Base-by-base conservation (phyloP, 768 basidiomycete species). In the Lyophyllum shimeji region DNA sequence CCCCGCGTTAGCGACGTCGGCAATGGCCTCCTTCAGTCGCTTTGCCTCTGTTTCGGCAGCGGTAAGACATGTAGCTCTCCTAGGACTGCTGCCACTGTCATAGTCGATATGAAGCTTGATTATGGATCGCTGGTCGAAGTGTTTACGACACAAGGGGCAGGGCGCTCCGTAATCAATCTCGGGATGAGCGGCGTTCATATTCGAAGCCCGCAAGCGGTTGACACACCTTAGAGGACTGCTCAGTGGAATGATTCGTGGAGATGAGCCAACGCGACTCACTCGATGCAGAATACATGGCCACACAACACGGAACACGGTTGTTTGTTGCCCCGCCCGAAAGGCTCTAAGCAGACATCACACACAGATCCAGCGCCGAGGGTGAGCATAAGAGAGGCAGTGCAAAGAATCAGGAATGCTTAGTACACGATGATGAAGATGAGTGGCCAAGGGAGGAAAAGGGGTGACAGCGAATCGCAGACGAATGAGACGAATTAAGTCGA, bases 341-440 rank as follows among this genome's bases (percentile, higher is more conserved):
- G 69, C 61, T 90, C 88, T 61, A 86, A 77, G 72, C 89, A 91
- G 64, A 90, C 80, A 72, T 90, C 89, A 78, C 89, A 91, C 47
- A 76, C 74, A 63, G 89, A 89, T 73, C 79, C 79, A 57, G 81
- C 66, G 63, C 82, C 81, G 67, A 88, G 67, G 68, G 79, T 81
- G 63, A 90, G 80, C 90, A 90, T 90, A 57, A 58, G 60, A 52
- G 55, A 59, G 62, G 60, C 9, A 72, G 70, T 61, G 61, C 53
- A 57, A 56, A 59, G 58, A 58, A 24, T 56, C 13, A 53, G 44
- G 42, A 29, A 51, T 27, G 55, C 23, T 50, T 46, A 33, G 50
- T 46, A 55, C 50, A 42, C 51, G 48, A 47, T 7, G 44, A 50
- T 56, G 57, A 55, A 47, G 23, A 48, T 29, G 31, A 53, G 34